These are phyloP conservation scores for Biscogniauxia marginata DNA, from an alignment of 2,329 filamentous ascomycete genomes.

Conservation along the genomic window DNA sequence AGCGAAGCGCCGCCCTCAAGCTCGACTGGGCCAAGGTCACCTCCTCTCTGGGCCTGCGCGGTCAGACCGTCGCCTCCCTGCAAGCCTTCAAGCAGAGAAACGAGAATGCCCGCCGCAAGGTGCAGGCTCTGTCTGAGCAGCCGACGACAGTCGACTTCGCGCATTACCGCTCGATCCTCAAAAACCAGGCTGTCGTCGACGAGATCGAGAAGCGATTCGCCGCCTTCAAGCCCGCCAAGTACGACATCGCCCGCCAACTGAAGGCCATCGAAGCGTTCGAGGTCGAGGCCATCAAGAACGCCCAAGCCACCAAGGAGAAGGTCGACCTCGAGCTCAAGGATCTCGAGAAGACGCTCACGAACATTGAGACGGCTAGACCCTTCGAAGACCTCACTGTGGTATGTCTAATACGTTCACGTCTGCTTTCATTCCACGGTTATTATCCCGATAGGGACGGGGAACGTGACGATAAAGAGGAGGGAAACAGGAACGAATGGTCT, in stretches of 20 bases:
- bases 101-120: slow-evolving; percentile 94
- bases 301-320: slow-evolving; percentile 92
- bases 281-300: slow-evolving; percentile 94
- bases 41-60: slow-evolving; percentile 91
- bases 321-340: slow-evolving; percentile 94
- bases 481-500: too few species aligned
- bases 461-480: slow-evolving; percentile 2
- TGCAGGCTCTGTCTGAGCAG: slow-evolving; percentile 79
- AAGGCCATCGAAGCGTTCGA: slow-evolving; percentile 99
- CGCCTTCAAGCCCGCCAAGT: slow-evolving; percentile 86
- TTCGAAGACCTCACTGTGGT: slow-evolving; percentile 98
- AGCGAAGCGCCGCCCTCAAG: slow-evolving; percentile 98
- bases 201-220: slow-evolving; percentile 97
- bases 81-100: slow-evolving; percentile 99
- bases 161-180: slow-evolving; percentile 86
- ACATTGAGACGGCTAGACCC: slow-evolving; percentile 93
- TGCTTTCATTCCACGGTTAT: not conserved
- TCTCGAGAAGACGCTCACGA: slow-evolving; percentile 89
- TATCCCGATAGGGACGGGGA: slow-evolving; percentile 3
- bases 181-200: slow-evolving; percentile 93
- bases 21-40: slow-evolving; percentile 98
- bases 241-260: slow-evolving; percentile 90
- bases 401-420: slow-evolving; percentile 46
- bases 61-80: slow-evolving; percentile 87
- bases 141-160: slow-evolving; percentile 87